Percentiles rank a stretch among this genome's conserved stretches.
Evolutionary conservation across 163 green algal genomes (phyloP).

Genomic region (Chloroidium sp.): DNA sequence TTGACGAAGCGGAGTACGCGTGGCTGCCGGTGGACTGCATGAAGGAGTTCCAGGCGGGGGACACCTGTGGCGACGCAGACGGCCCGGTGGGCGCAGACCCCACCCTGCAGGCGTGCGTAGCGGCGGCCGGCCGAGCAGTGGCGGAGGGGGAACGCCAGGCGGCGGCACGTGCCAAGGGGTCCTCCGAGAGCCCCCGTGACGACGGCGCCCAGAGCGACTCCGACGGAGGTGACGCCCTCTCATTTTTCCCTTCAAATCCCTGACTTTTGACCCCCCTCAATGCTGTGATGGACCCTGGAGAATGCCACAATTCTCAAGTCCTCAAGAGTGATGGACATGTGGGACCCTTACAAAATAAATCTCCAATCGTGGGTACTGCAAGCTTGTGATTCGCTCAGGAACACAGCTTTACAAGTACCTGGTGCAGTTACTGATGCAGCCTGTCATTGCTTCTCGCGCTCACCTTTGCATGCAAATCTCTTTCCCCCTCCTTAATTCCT

Average conservation of each 20-base stretch:
- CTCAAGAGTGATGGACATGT: too few relatives aligned
- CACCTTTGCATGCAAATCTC: neutral
- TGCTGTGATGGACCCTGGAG: too few relatives aligned
- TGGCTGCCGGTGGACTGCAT: slow-evolving; percentile 75
- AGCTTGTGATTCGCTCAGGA: too few relatives aligned
- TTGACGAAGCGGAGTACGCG: slow-evolving; percentile 84
- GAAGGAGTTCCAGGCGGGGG: slow-evolving; percentile 59
- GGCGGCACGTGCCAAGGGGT: neutral
- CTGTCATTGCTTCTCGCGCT: neutral
- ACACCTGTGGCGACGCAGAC: slow-evolving; percentile 26
- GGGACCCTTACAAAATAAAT: too few relatives aligned
- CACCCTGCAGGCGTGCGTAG: slow-evolving; percentile 45
- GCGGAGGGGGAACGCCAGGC: slow-evolving; percentile 39
- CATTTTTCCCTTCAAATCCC: neutral
- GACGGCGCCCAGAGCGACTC: slow-evolving; percentile 48
- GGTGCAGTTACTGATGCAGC: too few relatives aligned
- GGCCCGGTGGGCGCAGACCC: slow-evolving; percentile 25
- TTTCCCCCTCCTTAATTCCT: too few relatives aligned
- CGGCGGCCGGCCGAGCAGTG: slow-evolving; percentile 56
- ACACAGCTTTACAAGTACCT: too few relatives aligned
- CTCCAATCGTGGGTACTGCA: too few relatives aligned
- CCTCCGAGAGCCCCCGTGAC: neutral
- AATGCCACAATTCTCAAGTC: too few relatives aligned
- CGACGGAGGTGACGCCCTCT: slow-evolving; percentile 57
- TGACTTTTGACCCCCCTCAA: neutral